A percentile compares a stretch with the other conserved stretches of the same genome.
phyloP scores from a whole-genome alignment of 179 eudicot species.

The Beta macrorhiza region DNA sequence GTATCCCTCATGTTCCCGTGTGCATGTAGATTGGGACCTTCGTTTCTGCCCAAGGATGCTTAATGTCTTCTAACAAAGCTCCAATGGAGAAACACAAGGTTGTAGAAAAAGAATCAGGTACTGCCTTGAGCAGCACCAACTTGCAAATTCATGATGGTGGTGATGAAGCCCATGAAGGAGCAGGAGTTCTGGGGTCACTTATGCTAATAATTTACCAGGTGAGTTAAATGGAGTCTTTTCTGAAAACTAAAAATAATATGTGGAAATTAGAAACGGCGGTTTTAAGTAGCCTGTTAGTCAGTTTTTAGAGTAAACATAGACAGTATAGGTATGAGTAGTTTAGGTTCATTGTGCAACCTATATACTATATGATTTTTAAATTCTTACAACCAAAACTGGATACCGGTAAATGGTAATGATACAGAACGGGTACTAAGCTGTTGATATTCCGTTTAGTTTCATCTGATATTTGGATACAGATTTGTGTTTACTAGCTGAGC shows the following conservation, averaged over 20 bases:
- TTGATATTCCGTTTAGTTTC: no score
- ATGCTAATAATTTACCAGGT: constrained; percentile 68
- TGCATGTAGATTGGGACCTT: constrained; percentile 54
- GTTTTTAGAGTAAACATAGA: no score
- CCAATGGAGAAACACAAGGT: constrained; percentile 31
- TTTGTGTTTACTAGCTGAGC: no score
- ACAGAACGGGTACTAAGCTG: no score
- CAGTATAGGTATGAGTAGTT: no score
- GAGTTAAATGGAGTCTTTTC: not conserved
- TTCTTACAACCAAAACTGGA: no score
- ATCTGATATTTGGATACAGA: no score
- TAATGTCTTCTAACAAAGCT: constrained; percentile 33
- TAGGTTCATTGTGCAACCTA: no score
- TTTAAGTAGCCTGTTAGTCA: no score
- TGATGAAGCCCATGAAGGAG: constrained; percentile 17
- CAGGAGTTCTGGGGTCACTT: constrained; percentile 44
- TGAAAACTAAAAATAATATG: no score
- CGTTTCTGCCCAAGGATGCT: constrained; percentile 71
- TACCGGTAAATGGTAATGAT: no score
- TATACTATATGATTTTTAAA: no score
- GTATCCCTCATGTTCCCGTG: not conserved
- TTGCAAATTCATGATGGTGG: constrained; percentile 29
- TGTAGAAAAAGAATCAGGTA: constrained; percentile 14
- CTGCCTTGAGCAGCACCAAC: constrained; percentile 10
- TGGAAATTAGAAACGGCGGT: not conserved